phyloP scores from a whole-genome alignment of 129 eudicot species.

The Tagetes erecta region DNA sequence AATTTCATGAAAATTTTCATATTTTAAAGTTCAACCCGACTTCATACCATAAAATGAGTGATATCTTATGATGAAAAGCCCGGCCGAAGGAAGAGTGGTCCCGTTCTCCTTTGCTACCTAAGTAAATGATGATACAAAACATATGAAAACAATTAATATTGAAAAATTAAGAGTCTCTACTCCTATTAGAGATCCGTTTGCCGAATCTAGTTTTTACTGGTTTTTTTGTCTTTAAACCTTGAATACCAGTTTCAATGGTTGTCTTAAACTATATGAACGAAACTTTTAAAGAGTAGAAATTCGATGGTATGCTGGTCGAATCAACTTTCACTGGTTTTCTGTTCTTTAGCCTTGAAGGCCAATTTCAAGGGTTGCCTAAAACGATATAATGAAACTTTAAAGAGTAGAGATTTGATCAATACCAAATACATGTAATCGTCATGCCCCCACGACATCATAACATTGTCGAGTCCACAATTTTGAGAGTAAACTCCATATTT shows the following conservation, averaged over 20 bases:
- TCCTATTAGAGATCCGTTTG: no score
- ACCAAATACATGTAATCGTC: constrained; percentile 97
- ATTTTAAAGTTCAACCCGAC: not conserved
- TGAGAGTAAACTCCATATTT: constrained; percentile 63
- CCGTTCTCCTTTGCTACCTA: constrained; percentile 80
- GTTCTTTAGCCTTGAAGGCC: not conserved
- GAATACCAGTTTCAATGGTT: no score
- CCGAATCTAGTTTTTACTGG: not conserved
- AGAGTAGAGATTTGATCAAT: not conserved
- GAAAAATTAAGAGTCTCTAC: not conserved
- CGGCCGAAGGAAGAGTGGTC: constrained; percentile 81
- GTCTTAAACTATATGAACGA: no score
- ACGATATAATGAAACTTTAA: not conserved
- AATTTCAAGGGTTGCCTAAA: not conserved
- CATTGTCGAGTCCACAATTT: constrained; percentile 80
- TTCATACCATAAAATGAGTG: constrained; percentile 82
- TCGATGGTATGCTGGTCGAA: no score
- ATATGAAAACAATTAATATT: not conserved
- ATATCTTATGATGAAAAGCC: constrained; percentile 78
- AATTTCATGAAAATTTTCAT: not conserved
- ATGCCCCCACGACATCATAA: constrained; percentile 94
- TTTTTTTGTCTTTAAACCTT: no score
- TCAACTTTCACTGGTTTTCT: not conserved
- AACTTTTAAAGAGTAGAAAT: no score
- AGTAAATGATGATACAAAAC: not conserved